Base-by-base conservation (phyloP, 495 filamentous ascomycete species). In the Lichina pygmaea region DNA sequence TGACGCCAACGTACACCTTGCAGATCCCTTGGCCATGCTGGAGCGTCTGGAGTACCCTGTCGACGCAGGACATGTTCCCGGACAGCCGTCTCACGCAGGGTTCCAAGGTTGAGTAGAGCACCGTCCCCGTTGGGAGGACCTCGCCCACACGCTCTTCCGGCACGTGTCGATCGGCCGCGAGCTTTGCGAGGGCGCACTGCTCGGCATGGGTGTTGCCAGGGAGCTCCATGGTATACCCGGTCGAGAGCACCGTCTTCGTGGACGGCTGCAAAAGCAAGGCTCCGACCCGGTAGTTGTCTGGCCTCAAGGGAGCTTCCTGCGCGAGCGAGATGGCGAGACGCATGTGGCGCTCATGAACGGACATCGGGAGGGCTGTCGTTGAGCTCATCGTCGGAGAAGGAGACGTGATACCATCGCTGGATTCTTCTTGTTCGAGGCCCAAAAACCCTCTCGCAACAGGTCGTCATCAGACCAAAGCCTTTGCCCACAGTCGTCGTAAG, bases 121-220 rank as follows among this genome's bases (percentile, higher is more conserved):
- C 67, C 4, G 78, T 63, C 17, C 58, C 54, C 12, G 56, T 47
- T 0, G 74, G 71, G 0, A 89, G 63, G 0, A 69, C 65, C 10
- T 67, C 57, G 12, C 52, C 58, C 10, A 85, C 62, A 10, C 61
- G 51, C 16, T 71, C 71, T 44, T 79, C 75, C 0, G 64, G 33
- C 8, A 77, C 58, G 11, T 49, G 49, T 46, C 70, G 63, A 6
- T 56, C 51, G 43, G 45, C 42, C 48, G 59, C 51, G n/a, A 74
- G 68, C 58, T 97, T 95, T 37, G 71, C 58, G 44, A 97, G 70
- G 55, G 79, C 86, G 63, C 75, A 82, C 63, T 97, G 84, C 53
- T 97, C 89, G 6, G 89, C 89, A 51, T 97, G 89, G 0, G 85
- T 93, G 66, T 97, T 97, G 11, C 86, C 89, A 0, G 72, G 67